phyloP scores from a whole-genome alignment of 148 eudicot species.

The Vaccinium myrtillus region DNA sequence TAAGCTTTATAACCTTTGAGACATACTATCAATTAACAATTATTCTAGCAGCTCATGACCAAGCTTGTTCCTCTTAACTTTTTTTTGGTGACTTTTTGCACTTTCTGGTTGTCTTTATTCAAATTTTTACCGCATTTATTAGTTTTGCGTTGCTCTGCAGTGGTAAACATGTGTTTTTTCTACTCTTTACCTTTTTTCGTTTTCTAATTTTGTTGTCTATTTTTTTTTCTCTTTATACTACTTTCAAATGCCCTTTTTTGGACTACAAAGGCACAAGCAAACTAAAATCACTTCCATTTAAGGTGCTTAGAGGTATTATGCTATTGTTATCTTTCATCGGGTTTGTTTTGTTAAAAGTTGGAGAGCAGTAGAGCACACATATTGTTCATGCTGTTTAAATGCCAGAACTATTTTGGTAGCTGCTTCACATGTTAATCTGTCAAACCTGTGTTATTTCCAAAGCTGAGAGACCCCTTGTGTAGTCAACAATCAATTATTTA shows the following conservation, averaged over 20 bases:
- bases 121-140: too few species aligned
- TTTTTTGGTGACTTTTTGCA: too few species aligned
- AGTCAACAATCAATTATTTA: background rate
- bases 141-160: conserved; percentile 54
- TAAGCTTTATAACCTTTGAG: too few species aligned
- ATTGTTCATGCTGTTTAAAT: background rate
- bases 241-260: background rate
- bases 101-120: too few species aligned
- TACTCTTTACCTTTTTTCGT: background rate
- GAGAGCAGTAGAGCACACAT: background rate
- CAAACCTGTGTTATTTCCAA: background rate
- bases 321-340: background rate
- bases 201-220: background rate
- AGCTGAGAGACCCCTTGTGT: background rate
- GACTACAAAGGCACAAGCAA: background rate
- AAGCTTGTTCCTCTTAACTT: too few species aligned
- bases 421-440: background rate
- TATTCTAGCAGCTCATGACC: too few species aligned
- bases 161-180: conserved; percentile 48
- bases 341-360: background rate
- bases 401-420: background rate
- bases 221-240: background rate
- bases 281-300: background rate
- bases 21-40: too few species aligned
- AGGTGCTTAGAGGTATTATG: background rate